phyloP scores from a whole-genome alignment of 495 filamentous ascomycete species.

The Podospora comata region DNA sequence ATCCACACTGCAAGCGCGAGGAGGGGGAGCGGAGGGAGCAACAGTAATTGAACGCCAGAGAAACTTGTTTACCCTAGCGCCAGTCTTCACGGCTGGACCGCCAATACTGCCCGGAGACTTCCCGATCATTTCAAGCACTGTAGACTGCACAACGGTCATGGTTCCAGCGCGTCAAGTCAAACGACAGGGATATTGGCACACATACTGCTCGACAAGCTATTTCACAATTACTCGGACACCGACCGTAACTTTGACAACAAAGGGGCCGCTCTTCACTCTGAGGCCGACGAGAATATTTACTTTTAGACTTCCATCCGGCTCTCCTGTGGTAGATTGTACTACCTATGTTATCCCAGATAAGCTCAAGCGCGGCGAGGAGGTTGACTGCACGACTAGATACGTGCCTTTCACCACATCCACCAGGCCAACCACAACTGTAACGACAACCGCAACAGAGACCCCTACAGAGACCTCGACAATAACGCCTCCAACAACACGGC shows the following conservation, averaged over 20 bases:
- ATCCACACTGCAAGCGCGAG: background rate
- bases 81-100: background rate
- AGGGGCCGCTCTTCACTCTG: background rate
- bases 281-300: background rate
- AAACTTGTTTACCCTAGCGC: background rate
- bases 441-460: background rate
- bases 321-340: background rate
- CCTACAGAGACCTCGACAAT: background rate
- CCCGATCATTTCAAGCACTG: slow-evolving; percentile 4
- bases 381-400: background rate
- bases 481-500: background rate
- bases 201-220: slow-evolving; percentile 5
- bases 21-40: background rate
- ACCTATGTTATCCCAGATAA: background rate
- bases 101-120: background rate
- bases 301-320: background rate
- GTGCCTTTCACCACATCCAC: background rate
- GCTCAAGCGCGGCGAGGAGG: background rate
- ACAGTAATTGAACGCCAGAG: background rate
- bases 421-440: background rate
- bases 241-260: background rate
- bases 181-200: slow-evolving; percentile 1
- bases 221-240: slow-evolving; percentile 3
- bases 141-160: background rate
- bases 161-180: background rate